Evolutionary conservation across 306 rosid genomes (phyloP).

Genomic region (Lathyrus aphaca): DNA sequence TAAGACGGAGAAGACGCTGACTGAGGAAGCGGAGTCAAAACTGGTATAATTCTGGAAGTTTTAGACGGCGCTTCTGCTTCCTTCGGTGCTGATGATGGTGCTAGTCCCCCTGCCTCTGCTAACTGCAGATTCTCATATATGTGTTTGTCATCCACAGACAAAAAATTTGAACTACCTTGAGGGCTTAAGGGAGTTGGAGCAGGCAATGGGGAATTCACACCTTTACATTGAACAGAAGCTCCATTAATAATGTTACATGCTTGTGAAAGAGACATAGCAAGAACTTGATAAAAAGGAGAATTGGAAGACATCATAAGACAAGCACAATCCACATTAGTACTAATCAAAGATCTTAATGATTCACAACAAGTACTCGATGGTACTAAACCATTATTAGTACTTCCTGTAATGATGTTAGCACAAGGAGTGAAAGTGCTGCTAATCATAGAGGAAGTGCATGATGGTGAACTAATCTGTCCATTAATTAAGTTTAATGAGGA

Average conservation of each 20-base stretch:
- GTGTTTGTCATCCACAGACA: conserved; percentile 22
- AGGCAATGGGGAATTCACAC: conserved; percentile 52
- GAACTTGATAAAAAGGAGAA: conserved; percentile 61
- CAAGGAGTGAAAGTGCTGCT: conserved; percentile 78
- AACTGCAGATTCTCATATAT: conserved; percentile 30
- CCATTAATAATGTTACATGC: conserved; percentile 58
- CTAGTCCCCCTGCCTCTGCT: background rate
- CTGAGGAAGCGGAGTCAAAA: conserved; percentile 40
- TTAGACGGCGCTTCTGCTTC: conserved; percentile 42
- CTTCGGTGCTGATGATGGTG: conserved; percentile 27
- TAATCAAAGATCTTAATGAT: conserved; percentile 52
- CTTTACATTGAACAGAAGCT: conserved; percentile 59
- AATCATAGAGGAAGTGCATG: conserved; percentile 70
- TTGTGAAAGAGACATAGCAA: conserved; percentile 56
- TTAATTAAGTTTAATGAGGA: conserved; percentile 35
- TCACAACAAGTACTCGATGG: conserved; percentile 62
- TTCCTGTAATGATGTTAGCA: conserved; percentile 71
- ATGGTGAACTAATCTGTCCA: conserved; percentile 53
- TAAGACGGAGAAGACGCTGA: conserved; percentile 40
- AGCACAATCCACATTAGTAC: conserved; percentile 56
- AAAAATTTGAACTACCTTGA: conserved; percentile 43
- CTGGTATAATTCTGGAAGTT: conserved; percentile 42
- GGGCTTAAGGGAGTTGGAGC: conserved; percentile 53
- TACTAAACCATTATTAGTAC: conserved; percentile 55
- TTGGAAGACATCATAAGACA: conserved; percentile 65